Evolutionary conservation across 2,329 filamentous ascomycete species (phyloP).

Genomic region (Septoria linicola): DNA sequence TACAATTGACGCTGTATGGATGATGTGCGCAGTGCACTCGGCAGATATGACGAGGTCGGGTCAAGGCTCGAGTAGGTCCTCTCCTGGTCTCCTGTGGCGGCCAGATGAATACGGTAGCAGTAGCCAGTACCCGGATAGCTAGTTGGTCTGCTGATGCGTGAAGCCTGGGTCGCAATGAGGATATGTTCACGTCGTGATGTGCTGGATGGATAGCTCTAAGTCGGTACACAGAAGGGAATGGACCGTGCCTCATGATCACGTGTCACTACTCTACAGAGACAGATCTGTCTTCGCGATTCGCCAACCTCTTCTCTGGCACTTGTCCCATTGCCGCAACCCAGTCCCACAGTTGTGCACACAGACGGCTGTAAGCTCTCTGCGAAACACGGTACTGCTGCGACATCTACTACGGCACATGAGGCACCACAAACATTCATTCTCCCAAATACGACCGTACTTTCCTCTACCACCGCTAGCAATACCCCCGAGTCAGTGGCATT

Average conservation of each 20-base stretch:
- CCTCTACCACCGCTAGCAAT: not conserved
- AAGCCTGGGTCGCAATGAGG: not conserved
- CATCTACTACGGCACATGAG: not conserved
- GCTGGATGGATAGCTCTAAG: not conserved
- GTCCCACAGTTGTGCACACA: too few species aligned
- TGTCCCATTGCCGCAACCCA: too few species aligned
- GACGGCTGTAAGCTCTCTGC: too few species aligned
- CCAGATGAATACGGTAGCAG: constrained; percentile 12
- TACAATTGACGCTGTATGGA: not conserved
- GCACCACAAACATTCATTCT: not conserved
- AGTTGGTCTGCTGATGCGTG: constrained; percentile 6
- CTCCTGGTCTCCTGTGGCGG: constrained; percentile 5
- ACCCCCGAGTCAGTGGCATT: constrained; percentile 13
- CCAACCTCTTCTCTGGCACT: too few species aligned
- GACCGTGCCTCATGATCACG: too few species aligned
- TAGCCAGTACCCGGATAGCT: constrained; percentile 4
- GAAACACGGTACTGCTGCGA: not conserved
- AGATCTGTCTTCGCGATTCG: too few species aligned
- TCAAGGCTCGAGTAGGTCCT: constrained; percentile 6
- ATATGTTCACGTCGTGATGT: too few species aligned
- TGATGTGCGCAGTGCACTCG: constrained; percentile 1
- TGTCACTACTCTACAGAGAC: too few species aligned
- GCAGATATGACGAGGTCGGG: constrained; percentile 9
- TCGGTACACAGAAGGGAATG: not conserved
- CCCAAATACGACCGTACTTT: not conserved